Evolutionary conservation across 768 basidiomycete genomes (phyloP).

Genomic region (Termitomyces eurrhizus): DNA sequence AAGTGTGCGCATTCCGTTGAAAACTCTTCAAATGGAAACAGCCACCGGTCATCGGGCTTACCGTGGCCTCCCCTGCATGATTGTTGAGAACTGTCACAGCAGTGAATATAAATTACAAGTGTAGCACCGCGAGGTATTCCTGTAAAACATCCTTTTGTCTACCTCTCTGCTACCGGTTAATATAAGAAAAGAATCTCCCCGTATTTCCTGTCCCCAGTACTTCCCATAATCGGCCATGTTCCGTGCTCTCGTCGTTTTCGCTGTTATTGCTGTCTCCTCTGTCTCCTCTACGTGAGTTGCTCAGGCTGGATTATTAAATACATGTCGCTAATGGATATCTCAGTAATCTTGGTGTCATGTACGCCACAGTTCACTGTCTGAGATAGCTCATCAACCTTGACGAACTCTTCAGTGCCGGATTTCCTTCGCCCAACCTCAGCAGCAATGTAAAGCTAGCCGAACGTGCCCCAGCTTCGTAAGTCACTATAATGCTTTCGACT

Average conservation of each 20-base stretch:
- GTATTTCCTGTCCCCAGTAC: background rate
- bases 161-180: background rate
- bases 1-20: background rate
- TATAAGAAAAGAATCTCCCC: background rate
- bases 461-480: slow-evolving; percentile 11
- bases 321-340: background rate
- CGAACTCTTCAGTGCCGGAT: slow-evolving; percentile 8
- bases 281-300: slow-evolving; percentile 12
- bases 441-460: slow-evolving; percentile 7
- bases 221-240: slow-evolving; percentile 3
- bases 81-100: slow-evolving; percentile 1
- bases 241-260: slow-evolving; percentile 9
- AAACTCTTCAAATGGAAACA: background rate
- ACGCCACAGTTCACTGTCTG: background rate
- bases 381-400: background rate
- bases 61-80: slow-evolving; percentile 1
- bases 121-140: background rate
- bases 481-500: background rate
- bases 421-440: slow-evolving; percentile 9
- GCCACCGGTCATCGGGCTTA: slow-evolving; percentile 7
- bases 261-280: slow-evolving; percentile 5
- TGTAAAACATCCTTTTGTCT: background rate
- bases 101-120: background rate
- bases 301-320: background rate
- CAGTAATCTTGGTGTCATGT: slow-evolving; percentile 6